These are phyloP conservation scores for Artomyces pyxidatus DNA, from an alignment of 768 basidiomycete genomes.

Conservation along the genomic window DNA sequence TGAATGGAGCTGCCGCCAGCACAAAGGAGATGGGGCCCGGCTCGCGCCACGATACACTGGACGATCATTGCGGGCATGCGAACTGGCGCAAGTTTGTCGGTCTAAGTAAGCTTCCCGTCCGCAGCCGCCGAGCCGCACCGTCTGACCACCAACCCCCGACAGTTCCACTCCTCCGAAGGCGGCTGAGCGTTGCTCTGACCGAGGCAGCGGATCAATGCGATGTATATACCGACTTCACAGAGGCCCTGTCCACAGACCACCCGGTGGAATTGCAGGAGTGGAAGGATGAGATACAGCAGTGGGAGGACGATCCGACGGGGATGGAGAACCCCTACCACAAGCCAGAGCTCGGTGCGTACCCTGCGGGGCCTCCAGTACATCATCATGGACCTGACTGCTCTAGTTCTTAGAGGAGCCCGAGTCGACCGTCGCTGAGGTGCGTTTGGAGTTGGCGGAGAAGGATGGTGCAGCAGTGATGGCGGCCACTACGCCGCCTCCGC, in stretches of 20 bases:
- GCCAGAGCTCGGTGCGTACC: background rate
- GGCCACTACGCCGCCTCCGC: background rate
- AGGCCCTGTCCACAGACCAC: background rate
- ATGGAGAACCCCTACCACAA: background rate
- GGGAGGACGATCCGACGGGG: background rate
- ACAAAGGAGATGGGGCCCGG: slow-evolving; percentile 31
- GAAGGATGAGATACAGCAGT: background rate
- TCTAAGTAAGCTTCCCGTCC: slow-evolving; percentile 17
- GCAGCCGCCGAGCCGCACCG: too few species aligned
- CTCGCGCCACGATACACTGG: slow-evolving; percentile 18
- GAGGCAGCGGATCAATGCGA: background rate
- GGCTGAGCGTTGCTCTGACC: background rate
- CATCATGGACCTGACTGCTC: background rate
- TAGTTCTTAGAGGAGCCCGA: background rate
- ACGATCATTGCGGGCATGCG: slow-evolving; percentile 19
- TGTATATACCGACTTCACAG: background rate
- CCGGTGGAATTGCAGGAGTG: background rate
- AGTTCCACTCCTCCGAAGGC: background rate
- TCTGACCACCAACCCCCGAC: too few species aligned
- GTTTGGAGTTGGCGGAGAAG: background rate
- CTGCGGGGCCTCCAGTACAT: background rate
- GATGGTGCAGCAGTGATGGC: background rate
- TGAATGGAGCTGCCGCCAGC: slow-evolving; percentile 22
- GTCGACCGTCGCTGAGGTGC: background rate
- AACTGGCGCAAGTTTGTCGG: slow-evolving; percentile 25